Evolutionary conservation across 306 rosid species (phyloP).

Genomic region (Crataegus laevigata): DNA sequence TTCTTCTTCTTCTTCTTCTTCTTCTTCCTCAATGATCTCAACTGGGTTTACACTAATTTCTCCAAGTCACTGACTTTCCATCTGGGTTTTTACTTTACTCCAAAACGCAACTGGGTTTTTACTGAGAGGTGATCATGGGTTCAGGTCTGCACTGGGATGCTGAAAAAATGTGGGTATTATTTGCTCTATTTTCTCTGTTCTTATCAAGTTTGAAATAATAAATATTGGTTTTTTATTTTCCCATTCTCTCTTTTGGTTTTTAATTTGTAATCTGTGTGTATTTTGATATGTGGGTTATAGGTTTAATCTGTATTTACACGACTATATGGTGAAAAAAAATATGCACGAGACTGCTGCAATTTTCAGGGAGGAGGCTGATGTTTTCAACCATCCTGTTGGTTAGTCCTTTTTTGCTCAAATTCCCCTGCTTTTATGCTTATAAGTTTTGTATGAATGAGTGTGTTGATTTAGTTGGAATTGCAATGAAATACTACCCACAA

Average conservation of each 20-base stretch:
- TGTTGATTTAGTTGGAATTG: not conserved
- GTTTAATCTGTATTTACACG: slow-evolving; percentile 30
- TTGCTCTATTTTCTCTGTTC: not conserved
- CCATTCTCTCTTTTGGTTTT: not conserved
- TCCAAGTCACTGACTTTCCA: not conserved
- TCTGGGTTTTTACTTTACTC: not conserved
- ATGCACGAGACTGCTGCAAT: slow-evolving; percentile 31
- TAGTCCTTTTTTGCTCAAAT: not conserved
- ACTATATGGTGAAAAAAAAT: slow-evolving; percentile 43
- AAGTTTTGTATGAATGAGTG: not conserved
- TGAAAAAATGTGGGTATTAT: slow-evolving; percentile 16
- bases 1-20: not conserved
- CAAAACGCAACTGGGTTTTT: no score
- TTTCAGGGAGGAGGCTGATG: slow-evolving; percentile 37
- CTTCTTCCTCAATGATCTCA: not conserved
- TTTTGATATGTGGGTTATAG: slow-evolving; percentile 20
- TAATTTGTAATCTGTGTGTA: not conserved
- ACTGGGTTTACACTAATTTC: not conserved
- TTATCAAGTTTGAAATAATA: not conserved
- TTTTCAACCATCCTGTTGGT: not conserved
- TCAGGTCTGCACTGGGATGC: slow-evolving; percentile 13
- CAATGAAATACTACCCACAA: not conserved
- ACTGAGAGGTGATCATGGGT: slow-evolving; percentile 17
- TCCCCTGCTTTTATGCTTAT: not conserved
- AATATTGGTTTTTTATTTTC: not conserved